Conservation (phyloP, 169 alveolate genomes). For the Amoebophrya sp. region DNA sequence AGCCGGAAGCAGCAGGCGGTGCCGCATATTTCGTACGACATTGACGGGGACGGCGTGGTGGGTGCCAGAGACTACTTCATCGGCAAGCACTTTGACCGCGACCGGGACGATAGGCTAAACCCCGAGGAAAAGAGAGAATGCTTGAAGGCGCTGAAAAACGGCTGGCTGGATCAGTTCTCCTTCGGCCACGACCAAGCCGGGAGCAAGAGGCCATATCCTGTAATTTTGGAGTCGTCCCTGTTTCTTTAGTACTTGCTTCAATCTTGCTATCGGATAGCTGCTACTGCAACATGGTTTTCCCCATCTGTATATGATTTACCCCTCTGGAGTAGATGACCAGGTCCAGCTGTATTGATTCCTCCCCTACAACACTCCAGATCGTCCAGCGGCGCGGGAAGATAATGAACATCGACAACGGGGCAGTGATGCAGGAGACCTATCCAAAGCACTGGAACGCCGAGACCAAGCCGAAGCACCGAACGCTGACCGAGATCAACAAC, state of each 20-base stretch:
- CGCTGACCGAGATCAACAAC: neutral
- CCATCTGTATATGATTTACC: no score
- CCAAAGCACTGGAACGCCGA: neutral
- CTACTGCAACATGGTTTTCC: no score
- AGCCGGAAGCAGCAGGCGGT: constrained; percentile 10
- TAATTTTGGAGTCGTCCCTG: no score
- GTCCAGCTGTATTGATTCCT: no score
- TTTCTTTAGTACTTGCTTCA: no score
- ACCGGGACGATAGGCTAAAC: constrained; percentile 45
- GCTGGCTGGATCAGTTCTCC: constrained; percentile 20
- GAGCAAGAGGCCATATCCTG: constrained; percentile 9
- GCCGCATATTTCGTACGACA: constrained; percentile 46
- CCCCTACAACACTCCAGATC: neutral
- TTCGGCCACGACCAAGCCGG: constrained; percentile 24
- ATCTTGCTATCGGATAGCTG: no score
- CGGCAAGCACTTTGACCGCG: constrained; percentile 39
- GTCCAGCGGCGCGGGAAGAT: constrained; percentile 18
- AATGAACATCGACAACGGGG: neutral
- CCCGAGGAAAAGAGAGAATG: constrained; percentile 36
- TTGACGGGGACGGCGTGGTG: constrained; percentile 48
- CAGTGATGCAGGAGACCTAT: neutral
- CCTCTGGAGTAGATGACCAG: no score
- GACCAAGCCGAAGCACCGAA: neutral
- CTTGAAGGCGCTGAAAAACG: constrained; percentile 38
- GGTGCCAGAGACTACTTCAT: constrained; percentile 43